Conservation (phyloP, 1,139 yeast species). For the Geotrichum carabidarum region DNA sequence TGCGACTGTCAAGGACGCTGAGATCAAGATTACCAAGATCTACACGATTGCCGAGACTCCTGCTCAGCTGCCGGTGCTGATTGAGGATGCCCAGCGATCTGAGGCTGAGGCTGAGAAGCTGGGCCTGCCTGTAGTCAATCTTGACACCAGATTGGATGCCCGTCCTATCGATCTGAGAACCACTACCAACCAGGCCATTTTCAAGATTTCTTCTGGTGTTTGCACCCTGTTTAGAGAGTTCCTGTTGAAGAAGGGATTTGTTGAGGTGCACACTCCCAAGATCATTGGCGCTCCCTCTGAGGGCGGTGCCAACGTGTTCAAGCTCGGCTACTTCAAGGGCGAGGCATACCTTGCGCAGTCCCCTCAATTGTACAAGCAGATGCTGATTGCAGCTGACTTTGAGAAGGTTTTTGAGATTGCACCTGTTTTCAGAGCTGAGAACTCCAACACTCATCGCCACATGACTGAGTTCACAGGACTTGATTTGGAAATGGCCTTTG, state of each 20-base stretch:
- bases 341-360: conserved; percentile 94
- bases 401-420: conserved; percentile 94
- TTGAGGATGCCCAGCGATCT: conserved; percentile 94
- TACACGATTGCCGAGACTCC: conserved; percentile 83
- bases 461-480: conserved; percentile 98
- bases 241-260: conserved; percentile 59
- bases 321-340: conserved; percentile 85
- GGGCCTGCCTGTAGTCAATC: conserved; percentile 87
- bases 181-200: conserved; percentile 93
- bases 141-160: conserved; percentile 91
- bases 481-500: conserved; percentile 96
- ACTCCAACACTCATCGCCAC: conserved; percentile 97
- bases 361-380: conserved; percentile 96
- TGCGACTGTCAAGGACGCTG: conserved; percentile 88
- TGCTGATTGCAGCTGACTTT: conserved; percentile 94
- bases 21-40: conserved; percentile 69
- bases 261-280: conserved; percentile 94
- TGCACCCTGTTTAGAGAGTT: conserved; percentile 86
- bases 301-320: conserved; percentile 96
- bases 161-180: conserved; percentile 96
- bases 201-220: conserved; percentile 88
- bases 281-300: conserved; percentile 92
- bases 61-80: conserved; percentile 82
- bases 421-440: conserved; percentile 98
- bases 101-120: conserved; percentile 92